These are phyloP conservation scores for Backusella mclennaniae DNA, from an alignment of 192 early-diverging fungal genomes.

Conservation along the genomic window DNA sequence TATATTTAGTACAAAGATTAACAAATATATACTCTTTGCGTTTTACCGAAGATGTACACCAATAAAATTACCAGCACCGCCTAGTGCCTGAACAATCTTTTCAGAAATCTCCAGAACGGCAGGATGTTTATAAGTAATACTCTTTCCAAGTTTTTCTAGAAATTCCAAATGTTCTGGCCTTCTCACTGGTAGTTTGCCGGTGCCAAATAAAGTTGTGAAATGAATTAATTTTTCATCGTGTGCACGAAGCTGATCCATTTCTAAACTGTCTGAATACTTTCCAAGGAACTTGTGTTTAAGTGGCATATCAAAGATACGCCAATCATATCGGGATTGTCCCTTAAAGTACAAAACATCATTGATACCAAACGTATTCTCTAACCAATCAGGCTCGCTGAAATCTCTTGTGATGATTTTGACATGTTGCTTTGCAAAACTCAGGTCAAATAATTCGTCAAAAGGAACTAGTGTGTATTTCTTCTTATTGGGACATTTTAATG, in stretches of 20 bases:
- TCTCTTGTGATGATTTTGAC: slow-evolving; percentile 31
- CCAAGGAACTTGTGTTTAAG: slow-evolving; percentile 10
- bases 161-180: slow-evolving; percentile 32
- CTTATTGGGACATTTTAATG: slow-evolving; percentile 21
- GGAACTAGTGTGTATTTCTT: slow-evolving; percentile 23
- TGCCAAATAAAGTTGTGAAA: slow-evolving; percentile 34
- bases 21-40: not conserved
- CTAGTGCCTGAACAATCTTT: slow-evolving; percentile 15
- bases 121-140: slow-evolving; percentile 34
- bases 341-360: slow-evolving; percentile 34
- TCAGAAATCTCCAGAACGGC: slow-evolving; percentile 25
- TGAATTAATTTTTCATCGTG: slow-evolving; percentile 31
- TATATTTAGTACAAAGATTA: not conserved
- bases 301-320: slow-evolving; percentile 35
- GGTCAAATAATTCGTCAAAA: slow-evolving; percentile 36
- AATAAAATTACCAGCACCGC: slow-evolving; percentile 33
- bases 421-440: slow-evolving; percentile 33
- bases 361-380: slow-evolving; percentile 20
- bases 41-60: slow-evolving; percentile 37
- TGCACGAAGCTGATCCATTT: slow-evolving; percentile 24
- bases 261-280: slow-evolving; percentile 29
- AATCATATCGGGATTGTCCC: slow-evolving; percentile 35
- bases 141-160: slow-evolving; percentile 25
- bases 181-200: slow-evolving; percentile 30
- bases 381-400: slow-evolving; percentile 21